Evolutionary conservation across 2,329 filamentous ascomycete genomes (phyloP), one percentile per base, ranked within the genome.

Genomic region (Kalaharituber pfeilii): DNA sequence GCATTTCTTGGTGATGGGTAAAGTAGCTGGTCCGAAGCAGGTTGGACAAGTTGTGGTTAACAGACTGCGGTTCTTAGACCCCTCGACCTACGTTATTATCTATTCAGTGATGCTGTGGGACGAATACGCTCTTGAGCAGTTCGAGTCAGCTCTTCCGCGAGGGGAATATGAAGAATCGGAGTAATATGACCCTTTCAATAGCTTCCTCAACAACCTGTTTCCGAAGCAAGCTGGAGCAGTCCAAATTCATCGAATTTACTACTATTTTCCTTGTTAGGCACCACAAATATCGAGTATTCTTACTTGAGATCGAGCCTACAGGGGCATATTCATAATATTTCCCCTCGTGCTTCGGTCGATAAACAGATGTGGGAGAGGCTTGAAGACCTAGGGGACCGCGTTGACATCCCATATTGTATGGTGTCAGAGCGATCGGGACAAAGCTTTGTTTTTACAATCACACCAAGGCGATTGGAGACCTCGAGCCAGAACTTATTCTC

Each of bases 51-150:
- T n/a, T n/a, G n/a, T n/a, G n/a, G n/a, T n/a, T n/a, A n/a, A n/a
- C n/a, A n/a, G n/a, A n/a, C n/a, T n/a, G n/a, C n/a, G n/a, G n/a
- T n/a, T n/a, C n/a, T n/a, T n/a, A n/a, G n/a, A n/a, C 29, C 29
- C 8, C 29, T 8, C 29, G n/a, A n/a, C n/a, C n/a, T 33, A 8
- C 29, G n/a, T n/a, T n/a, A 33, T 33, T n/a, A 33, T n/a, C 29
- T 8, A 33, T 45, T 8, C 39, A 24, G 42, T 20, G n/a, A 47
- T 47, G 42, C 15, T 22, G 42, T 47, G 42, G 42, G 42, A 47
- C 22, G 63, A 18, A 68, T 66, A 50, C 24, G 25, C 42, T 2
- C 24, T 15, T 22, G 22, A 47, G 22, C 42, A 47, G 5, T 47
- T 52, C 1, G 18, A 18, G 27, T n/a, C 44, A 36, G 30, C 30